These are phyloP conservation scores for Phlebopus sp. DNA, from an alignment of 1,284 basidiomycete genomes.

Conservation along the genomic window DNA sequence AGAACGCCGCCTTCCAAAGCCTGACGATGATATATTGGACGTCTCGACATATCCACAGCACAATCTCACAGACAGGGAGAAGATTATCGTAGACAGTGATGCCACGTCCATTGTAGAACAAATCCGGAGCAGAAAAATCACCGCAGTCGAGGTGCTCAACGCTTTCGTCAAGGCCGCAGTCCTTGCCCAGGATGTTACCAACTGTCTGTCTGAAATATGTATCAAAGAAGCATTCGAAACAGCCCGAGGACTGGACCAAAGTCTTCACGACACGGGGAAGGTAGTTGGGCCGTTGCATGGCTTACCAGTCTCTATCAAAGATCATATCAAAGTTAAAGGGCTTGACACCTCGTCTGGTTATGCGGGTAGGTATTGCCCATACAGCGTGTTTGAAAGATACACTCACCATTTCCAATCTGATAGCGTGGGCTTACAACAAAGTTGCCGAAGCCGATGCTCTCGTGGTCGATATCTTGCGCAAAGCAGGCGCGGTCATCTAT, in stretches of 20 bases:
- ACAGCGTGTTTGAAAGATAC: neutral
- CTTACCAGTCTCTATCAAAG: slow-evolving; percentile 54
- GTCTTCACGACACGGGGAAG: slow-evolving; percentile 43
- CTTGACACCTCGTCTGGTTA: slow-evolving; percentile 51
- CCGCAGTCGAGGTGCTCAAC: slow-evolving; percentile 25
- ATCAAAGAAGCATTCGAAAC: slow-evolving; percentile 49
- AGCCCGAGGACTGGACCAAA: slow-evolving; percentile 50
- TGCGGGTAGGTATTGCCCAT: slow-evolving; percentile 25
- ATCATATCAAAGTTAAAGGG: slow-evolving; percentile 50
- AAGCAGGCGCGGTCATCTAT: slow-evolving; percentile 55
- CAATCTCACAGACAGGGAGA: slow-evolving; percentile 25
- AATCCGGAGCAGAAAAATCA: slow-evolving; percentile 21
- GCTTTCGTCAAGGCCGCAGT: slow-evolving; percentile 28
- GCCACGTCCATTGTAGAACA: slow-evolving; percentile 26
- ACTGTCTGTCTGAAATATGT: slow-evolving; percentile 59
- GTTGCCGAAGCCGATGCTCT: slow-evolving; percentile 43
- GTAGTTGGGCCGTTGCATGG: slow-evolving; percentile 62
- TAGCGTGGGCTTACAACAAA: slow-evolving; percentile 44
- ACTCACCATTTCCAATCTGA: slow-evolving; percentile 1
- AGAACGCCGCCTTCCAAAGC: slow-evolving; percentile 3
- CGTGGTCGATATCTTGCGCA: slow-evolving; percentile 45
- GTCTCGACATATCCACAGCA: slow-evolving; percentile 29
- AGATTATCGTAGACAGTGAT: slow-evolving; percentile 27
- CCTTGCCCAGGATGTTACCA: slow-evolving; percentile 34
- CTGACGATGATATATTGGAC: slow-evolving; percentile 9